Conservation (phyloP, 2,329 filamentous ascomycete species). For the Phyllosticta citriasiana region DNA sequence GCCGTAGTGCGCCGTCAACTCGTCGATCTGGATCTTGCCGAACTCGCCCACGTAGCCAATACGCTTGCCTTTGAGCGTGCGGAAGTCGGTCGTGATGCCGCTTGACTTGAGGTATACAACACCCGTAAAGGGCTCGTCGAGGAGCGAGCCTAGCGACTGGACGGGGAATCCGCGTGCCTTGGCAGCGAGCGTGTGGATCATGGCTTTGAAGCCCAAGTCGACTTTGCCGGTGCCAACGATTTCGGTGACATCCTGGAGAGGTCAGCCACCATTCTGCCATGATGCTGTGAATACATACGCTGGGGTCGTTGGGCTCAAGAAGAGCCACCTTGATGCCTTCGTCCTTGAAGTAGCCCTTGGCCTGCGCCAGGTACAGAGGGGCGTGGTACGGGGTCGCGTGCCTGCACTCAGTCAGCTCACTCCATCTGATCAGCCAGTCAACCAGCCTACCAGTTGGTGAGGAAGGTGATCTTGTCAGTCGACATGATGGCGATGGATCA, state of each 20-base stretch:
- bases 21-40: slow-evolving; percentile 75
- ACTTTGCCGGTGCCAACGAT: slow-evolving; percentile 69
- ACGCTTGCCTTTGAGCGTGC: slow-evolving; percentile 62
- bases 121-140: slow-evolving; percentile 72
- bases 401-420: slow-evolving; percentile 36
- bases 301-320: slow-evolving; percentile 69
- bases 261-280: slow-evolving; percentile 5
- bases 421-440: slow-evolving; percentile 10
- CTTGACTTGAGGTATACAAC: slow-evolving; percentile 66
- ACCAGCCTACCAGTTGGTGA: slow-evolving; percentile 63
- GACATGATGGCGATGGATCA: slow-evolving; percentile 54
- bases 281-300: slow-evolving; percentile 34
- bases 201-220: slow-evolving; percentile 72
- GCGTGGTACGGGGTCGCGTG: slow-evolving; percentile 75
- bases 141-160: slow-evolving; percentile 60
- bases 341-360: slow-evolving; percentile 64
- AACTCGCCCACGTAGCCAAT: slow-evolving; percentile 77
- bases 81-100: slow-evolving; percentile 66
- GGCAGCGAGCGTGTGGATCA: slow-evolving; percentile 73
- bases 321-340: slow-evolving; percentile 70
- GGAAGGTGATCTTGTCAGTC: slow-evolving; percentile 76
- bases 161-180: slow-evolving; percentile 68
- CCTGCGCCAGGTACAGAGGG: slow-evolving; percentile 65
- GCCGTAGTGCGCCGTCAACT: slow-evolving; percentile 67
- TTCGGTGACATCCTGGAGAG: slow-evolving; percentile 59